phyloP scores from a whole-genome alignment of 2,329 filamentous ascomycete genomes.

The Diplocarpon rosae region DNA sequence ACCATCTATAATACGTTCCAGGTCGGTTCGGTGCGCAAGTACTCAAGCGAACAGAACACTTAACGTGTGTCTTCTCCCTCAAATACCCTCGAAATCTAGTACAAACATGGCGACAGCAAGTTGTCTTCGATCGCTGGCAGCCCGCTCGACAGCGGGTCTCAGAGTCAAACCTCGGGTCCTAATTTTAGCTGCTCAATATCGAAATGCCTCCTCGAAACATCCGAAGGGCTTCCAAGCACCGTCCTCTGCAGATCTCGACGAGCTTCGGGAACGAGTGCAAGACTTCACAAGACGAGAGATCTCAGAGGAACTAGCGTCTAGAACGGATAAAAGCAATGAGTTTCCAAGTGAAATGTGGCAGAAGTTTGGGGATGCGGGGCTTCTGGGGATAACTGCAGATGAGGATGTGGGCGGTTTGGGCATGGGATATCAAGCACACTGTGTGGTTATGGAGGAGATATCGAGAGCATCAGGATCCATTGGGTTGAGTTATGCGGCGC shows the following conservation, averaged over 20 bases:
- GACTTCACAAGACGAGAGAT: slow-evolving; percentile 88
- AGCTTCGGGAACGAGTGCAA: slow-evolving; percentile 41
- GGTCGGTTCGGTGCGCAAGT: too few species aligned
- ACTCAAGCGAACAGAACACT: too few species aligned
- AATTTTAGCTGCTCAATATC: slow-evolving; percentile 28
- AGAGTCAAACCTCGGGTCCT: slow-evolving; percentile 9
- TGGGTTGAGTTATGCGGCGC: slow-evolving; percentile 85
- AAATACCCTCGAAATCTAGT: too few species aligned
- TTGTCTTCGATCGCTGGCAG: slow-evolving; percentile 16
- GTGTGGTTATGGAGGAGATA: slow-evolving; percentile 89
- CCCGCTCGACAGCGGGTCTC: slow-evolving; percentile 20
- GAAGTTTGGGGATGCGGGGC: slow-evolving; percentile 83
- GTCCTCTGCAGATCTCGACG: slow-evolving; percentile 37
- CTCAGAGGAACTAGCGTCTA: slow-evolving; percentile 66
- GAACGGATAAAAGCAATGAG: slow-evolving; percentile 74
- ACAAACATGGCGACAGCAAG: slow-evolving; percentile 23
- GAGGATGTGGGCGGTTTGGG: slow-evolving; percentile 82
- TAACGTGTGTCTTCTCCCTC: too few species aligned
- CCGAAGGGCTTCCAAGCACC: slow-evolving; percentile 50
- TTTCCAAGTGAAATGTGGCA: slow-evolving; percentile 90
- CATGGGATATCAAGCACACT: slow-evolving; percentile 95
- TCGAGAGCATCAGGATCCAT: slow-evolving; percentile 76
- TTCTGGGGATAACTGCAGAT: slow-evolving; percentile 87
- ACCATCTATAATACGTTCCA: too few species aligned
- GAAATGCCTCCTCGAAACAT: slow-evolving; percentile 56